phyloP scores from a whole-genome alignment of 1,284 basidiomycete genomes.

The Paramarasmius palmivorus region DNA sequence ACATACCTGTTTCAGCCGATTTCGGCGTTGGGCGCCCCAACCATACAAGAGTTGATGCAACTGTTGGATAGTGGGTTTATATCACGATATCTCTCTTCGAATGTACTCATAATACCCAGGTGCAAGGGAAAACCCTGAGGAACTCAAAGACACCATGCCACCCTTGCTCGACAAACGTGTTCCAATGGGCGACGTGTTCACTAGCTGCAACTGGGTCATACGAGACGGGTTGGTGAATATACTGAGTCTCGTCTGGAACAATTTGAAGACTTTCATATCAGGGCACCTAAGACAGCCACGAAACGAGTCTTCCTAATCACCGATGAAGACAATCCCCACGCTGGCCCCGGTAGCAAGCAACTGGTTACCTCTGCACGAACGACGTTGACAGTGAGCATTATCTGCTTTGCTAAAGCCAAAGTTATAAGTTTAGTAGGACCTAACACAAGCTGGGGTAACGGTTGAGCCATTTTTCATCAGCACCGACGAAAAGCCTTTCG shows the following conservation, averaged over 20 bases:
- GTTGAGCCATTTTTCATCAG: slow-evolving; percentile 94
- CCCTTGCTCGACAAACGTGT: slow-evolving; percentile 54
- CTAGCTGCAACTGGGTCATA: slow-evolving; percentile 84
- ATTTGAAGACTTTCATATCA: slow-evolving; percentile 28
- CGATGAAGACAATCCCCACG: slow-evolving; percentile 76
- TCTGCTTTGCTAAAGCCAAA: not conserved
- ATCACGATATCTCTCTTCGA: not conserved
- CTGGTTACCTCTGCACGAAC: slow-evolving; percentile 67
- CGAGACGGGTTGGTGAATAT: slow-evolving; percentile 72
- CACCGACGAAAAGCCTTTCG: slow-evolving; percentile 68
- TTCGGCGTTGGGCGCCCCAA: slow-evolving; percentile 76
- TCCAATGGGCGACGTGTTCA: slow-evolving; percentile 83
- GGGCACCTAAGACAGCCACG: slow-evolving; percentile 82
- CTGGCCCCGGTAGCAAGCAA: slow-evolving; percentile 49
- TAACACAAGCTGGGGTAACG: slow-evolving; percentile 77
- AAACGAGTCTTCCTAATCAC: slow-evolving; percentile 94
- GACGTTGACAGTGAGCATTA: slow-evolving; percentile 60
- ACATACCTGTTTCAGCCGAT: slow-evolving; percentile 80
- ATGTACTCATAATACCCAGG: slow-evolving; percentile 34
- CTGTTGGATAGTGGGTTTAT: slow-evolving; percentile 65
- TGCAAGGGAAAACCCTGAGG: slow-evolving; percentile 55
- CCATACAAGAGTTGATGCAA: slow-evolving; percentile 72
- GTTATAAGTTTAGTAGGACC: slow-evolving; percentile 55
- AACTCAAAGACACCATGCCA: slow-evolving; percentile 61
- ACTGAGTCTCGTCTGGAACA: not conserved